Evolutionary conservation across 2,329 filamentous ascomycete genomes (phyloP).

Genomic region (Fusarium mangiferae): DNA sequence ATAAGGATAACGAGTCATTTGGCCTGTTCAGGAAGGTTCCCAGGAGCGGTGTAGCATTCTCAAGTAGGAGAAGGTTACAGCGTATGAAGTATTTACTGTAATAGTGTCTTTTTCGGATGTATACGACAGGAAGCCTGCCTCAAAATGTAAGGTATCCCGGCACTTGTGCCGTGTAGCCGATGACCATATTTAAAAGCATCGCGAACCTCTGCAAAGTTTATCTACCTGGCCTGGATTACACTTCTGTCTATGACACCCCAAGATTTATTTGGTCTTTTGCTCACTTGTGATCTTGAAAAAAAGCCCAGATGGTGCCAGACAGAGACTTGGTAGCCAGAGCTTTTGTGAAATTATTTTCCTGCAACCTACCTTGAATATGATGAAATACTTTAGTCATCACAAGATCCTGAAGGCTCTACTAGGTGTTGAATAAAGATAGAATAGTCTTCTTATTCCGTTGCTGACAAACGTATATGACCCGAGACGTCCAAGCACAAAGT

Average conservation of each 20-base stretch:
- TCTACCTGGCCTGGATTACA: no score
- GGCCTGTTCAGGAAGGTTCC: neutral
- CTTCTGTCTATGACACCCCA: fast-evolving
- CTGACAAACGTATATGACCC: fast-evolving
- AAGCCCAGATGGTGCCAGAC: fast-evolving
- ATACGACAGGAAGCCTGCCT: neutral
- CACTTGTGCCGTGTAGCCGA: neutral
- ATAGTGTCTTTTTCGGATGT: neutral
- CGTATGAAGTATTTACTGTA: neutral
- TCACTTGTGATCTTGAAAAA: no score
- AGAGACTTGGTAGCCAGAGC: fast-evolving
- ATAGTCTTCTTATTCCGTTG: fast-evolving
- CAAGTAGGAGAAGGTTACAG: neutral
- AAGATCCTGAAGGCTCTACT: neutral
- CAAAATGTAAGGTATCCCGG: neutral
- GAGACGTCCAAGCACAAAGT: neutral
- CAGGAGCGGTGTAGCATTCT: neutral
- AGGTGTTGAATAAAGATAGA: fast-evolving
- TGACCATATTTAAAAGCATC: neutral
- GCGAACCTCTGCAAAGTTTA: fast-evolving
- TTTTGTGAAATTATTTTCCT: fast-evolving
- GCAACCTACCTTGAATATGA: neutral
- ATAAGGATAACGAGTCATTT: neutral
- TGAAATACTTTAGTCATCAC: neutral
- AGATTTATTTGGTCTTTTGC: neutral